Evolutionary conservation across 176 grass and related monocot species (phyloP).

Genomic region (Ananas comosus): DNA sequence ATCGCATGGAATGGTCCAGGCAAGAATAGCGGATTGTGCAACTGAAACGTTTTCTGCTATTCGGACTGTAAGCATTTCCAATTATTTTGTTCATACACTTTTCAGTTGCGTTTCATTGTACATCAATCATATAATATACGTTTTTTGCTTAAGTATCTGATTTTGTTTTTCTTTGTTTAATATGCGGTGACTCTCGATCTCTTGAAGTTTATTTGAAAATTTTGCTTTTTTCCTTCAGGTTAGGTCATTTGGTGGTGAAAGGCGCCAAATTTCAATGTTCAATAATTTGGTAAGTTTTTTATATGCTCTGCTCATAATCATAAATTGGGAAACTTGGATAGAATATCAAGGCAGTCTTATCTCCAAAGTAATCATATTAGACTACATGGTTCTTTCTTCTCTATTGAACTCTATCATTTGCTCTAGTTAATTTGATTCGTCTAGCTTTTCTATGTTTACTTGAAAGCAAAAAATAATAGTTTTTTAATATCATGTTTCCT

Average conservation of each 20-base stretch:
- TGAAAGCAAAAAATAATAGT: no score
- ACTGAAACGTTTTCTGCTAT: conserved; percentile 95
- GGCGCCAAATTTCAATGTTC: conserved; percentile 79
- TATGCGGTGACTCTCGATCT: not conserved
- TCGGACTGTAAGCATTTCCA: conserved; percentile 63
- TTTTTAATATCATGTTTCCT: no score
- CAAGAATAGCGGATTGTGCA: conserved; percentile 79
- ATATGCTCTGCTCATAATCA: not conserved
- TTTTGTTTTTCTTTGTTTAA: not conserved
- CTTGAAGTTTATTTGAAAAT: not conserved
- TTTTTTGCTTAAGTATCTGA: not conserved
- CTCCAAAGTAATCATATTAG: no score
- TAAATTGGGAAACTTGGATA: not conserved
- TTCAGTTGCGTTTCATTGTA: not conserved
- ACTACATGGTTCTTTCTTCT: no score
- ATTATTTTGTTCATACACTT: conserved; percentile 6
- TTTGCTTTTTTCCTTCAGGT: conserved; percentile 35
- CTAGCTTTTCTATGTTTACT: no score
- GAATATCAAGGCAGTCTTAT: no score
- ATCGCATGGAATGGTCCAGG: conserved; percentile 82
- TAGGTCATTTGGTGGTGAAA: conserved; percentile 91
- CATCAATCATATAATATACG: not conserved
- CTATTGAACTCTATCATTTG: no score
- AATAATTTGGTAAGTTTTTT: conserved; percentile 55
- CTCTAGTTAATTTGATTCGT: no score